Base-by-base conservation (phyloP, 176 grass and related monocot species). In the Musa itinerans region DNA sequence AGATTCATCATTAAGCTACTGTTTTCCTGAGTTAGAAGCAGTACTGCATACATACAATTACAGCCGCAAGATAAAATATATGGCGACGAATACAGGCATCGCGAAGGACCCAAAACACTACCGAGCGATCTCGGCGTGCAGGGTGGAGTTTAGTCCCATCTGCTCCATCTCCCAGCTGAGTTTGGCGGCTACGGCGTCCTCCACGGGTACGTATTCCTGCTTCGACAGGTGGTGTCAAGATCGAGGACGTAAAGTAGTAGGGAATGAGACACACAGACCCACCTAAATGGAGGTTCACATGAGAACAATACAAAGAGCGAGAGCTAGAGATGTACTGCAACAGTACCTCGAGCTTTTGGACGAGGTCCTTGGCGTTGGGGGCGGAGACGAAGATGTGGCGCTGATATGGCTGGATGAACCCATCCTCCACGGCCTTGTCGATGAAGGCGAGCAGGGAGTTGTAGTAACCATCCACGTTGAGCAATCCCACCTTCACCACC, bases 381-480 rank as follows among this genome's bases (percentile, higher is more conserved):
- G 95, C 81, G 34, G 84, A 87, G 73, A 99, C 95, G 76, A 99
- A 84, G 91, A 99, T 85, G 84, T 88, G 80, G 81, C 95, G 86
- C 76, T 99, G 95, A 8, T 68, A 73, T 0, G 95, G 90, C 74
- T 85, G 50, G 72, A 99, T 89, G 90, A 99, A 99, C 15, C 95
- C 95, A 80, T 99, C 95, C 75, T 92, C 95, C 59, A 94, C 95
- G 1, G 95, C 91, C 79, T 92, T 99, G 84, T 99, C 95, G 76
- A 99, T 88, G 82, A 99, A 99, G 6, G 90, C 90, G 53, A 99
- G 82, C 0, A 99, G 86, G 9, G 89, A 89, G 76, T 99, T 76
- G 78, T 99, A 99, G 88, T 92, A 99, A 1, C 95, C 95, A 61
- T 99, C 95, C 54, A 99, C 95, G 84, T 99, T 99, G 21, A 99